A percentile compares a stretch with the other conserved stretches of the same genome.
phyloP scores from a whole-genome alignment of 371 early-diverging fungal species.

The Gilbertella persicaria region DNA sequence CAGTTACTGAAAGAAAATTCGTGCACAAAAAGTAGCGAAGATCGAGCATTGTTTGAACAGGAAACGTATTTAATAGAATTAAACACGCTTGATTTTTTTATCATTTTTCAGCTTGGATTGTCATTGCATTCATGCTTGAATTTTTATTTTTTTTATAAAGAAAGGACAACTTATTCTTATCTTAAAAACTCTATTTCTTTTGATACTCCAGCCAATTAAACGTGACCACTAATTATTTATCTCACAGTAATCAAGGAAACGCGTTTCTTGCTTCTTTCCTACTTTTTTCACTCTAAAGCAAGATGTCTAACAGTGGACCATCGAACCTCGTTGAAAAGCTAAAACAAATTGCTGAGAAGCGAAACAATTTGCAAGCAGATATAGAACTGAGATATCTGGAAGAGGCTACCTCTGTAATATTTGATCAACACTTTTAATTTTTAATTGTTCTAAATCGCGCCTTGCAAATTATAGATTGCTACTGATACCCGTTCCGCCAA shows the following conservation, averaged over 20 bases:
- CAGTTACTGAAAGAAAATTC: neutral
- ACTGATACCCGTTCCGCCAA: conserved; percentile 5
- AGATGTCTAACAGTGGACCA: conserved; percentile 5
- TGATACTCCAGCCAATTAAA: conserved; percentile 1
- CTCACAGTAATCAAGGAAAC: conserved; percentile 1
- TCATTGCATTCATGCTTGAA: conserved; percentile 1
- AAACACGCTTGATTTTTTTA: neutral
- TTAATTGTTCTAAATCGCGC: conserved; percentile 2
- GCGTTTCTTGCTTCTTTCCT: conserved; percentile 2
- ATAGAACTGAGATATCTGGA: conserved; percentile 1
- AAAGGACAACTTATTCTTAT: conserved; percentile 2
- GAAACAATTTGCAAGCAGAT: conserved; percentile 1
- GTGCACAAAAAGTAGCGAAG: neutral
- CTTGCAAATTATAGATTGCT: conserved; percentile 1
- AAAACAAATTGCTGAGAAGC: conserved; percentile 2
- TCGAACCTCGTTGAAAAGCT: conserved; percentile 1
- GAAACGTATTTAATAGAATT: neutral
- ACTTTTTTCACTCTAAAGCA: conserved; percentile 2
- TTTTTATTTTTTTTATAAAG: neutral
- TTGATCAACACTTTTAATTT: conserved; percentile 2
- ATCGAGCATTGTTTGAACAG: conserved; percentile 3
- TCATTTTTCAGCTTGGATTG: conserved; percentile 4
- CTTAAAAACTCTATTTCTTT: conserved; percentile 1
- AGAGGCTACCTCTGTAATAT: conserved; percentile 2
- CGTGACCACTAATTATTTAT: neutral